Base-by-base conservation (phyloP, 2,329 filamentous ascomycete genomes). In the Alternaria sp. region DNA sequence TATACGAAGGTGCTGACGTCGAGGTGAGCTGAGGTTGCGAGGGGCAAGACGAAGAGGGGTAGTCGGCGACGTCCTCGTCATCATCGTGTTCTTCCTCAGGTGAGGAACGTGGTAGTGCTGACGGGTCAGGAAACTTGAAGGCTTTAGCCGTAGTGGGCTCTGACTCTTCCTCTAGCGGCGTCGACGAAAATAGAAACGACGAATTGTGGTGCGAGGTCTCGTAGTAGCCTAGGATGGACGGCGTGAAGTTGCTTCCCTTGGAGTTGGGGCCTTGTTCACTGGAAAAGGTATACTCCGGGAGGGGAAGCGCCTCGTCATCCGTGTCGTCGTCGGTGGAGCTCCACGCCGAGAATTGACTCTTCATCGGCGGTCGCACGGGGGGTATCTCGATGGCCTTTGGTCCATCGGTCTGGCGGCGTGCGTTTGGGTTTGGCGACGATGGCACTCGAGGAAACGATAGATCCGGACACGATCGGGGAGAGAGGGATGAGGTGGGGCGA, bases 321-420 rank as follows among this genome's bases (percentile, higher is more conserved):
- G 65, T 71, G 6, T 74, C 76, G 14, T 79, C 78, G 46, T 78
- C 77, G 2, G 77, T 73, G 4, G 78, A 79, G 62, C 78, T 80
- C 78, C 78, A 80, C 2, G 71, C 77, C 12, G 78, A 80, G 56
- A 80, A 80, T 10, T 73, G 71, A 54, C 78, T 80, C 50, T 66
- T 69, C 57, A 77, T 58, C 3, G 78, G 78, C 30, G 78, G 75
- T 26, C 75, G 71, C 6, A 78, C 57, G 9, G 72, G 70, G 9
- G 77, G 77, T 9, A 79, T 78, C 14, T 70, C 64, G 11, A 79
- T 75, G 18, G 70, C 25, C n/a, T 64, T 62, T 6, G 72, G 75
- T 43, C 67, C 68, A 3, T 74, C 75, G 8, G 59, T 21, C 5
- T 66, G 69, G 23, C 71, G 70, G 49, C 66, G 61, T 30, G 60